Evolutionary conservation across 2,329 filamentous ascomycete genomes (phyloP), one percentile per base, ranked within the genome.

Genomic region (Cordyceps fumosorosea): DNA sequence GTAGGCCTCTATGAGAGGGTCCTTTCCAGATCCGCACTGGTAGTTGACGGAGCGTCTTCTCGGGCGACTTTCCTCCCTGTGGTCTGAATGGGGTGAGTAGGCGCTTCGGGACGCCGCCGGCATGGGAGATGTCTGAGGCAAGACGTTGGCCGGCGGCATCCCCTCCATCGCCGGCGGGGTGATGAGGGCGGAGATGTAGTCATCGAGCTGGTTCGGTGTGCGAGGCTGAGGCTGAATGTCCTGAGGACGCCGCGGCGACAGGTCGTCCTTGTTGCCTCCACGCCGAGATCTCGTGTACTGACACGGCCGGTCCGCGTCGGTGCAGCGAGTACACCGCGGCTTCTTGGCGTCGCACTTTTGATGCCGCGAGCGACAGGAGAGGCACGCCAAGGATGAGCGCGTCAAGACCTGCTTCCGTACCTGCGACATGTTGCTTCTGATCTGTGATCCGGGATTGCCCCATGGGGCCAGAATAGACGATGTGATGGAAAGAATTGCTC

Each of bases 281-380:
- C 81, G 74, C 37, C 80, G 76, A 14, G 80, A 82, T 65, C 79
- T 78, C 53, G 81, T 74, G 68, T 84, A 84, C 24, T 75, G 73
- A 63, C 81, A 84, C 2, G 77, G 71, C 29, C 77, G 76, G 10
- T 72, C 72, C 50, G 78, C 75, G 11, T 73, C 69, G 29, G 67
- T 66, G 66, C 81, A 84, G 60, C 80, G 73, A 10, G 66, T 70
- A 63, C 81, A 82, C 54, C 73, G 75, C 5, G 80, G 79, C 18
- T 77, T 74, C 34, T 75, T 75, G 14, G 77, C 80, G 66, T 83
- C 80, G 67, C 81, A 84, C 66, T 82, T 82, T 42, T 83, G 69
- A 68, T 84, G 81, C 40, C 79, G 73, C 24, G 73, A 78, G 22
- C 81, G 76, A 63, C 81, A 84, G 32, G 77, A 77, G 11, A 82